phyloP scores from a whole-genome alignment of 768 basidiomycete species.

The Pisolithus orientalis region DNA sequence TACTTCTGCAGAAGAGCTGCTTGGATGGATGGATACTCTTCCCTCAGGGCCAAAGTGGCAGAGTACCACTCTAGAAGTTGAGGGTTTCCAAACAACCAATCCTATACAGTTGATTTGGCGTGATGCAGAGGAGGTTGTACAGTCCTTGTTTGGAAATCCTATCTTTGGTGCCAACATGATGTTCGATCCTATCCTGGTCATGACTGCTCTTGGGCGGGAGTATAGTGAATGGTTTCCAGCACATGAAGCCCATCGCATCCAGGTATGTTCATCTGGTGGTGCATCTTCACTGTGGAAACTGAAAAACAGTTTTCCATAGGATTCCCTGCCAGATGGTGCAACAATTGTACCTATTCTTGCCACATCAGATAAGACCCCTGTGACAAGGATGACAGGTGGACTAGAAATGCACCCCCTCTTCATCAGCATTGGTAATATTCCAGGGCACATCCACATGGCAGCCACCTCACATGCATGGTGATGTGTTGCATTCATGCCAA shows the following conservation, averaged over 20 bases:
- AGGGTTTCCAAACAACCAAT: slow-evolving; percentile 8
- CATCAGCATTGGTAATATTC: background rate
- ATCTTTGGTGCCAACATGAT: background rate
- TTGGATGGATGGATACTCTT: background rate
- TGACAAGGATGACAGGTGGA: slow-evolving; percentile 23
- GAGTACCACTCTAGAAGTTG: slow-evolving; percentile 2
- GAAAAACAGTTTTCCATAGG: background rate
- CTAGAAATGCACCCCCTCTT: slow-evolving; percentile 2
- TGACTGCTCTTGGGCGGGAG: background rate
- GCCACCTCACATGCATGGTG: slow-evolving; percentile 13
- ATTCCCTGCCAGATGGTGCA: background rate
- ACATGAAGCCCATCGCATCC: background rate
- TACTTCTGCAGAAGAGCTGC: slow-evolving; percentile 15
- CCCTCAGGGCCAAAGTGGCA: slow-evolving; percentile 19
- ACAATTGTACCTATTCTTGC: background rate
- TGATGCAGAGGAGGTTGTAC: slow-evolving; percentile 17
- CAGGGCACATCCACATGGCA: background rate
- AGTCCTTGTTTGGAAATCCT: slow-evolving; percentile 17
- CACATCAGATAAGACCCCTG: slow-evolving; percentile 29
- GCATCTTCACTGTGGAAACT: background rate
- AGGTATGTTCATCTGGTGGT: background rate
- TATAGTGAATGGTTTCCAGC: background rate
- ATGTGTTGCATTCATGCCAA: slow-evolving; percentile 21
- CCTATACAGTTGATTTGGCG: slow-evolving; percentile 19
- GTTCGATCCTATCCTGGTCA: background rate